Evolutionary conservation across 2,329 filamentous ascomycete species (phyloP), one percentile per base, ranked within the genome.

Genomic region (Pseudogymnoascus sp.): DNA sequence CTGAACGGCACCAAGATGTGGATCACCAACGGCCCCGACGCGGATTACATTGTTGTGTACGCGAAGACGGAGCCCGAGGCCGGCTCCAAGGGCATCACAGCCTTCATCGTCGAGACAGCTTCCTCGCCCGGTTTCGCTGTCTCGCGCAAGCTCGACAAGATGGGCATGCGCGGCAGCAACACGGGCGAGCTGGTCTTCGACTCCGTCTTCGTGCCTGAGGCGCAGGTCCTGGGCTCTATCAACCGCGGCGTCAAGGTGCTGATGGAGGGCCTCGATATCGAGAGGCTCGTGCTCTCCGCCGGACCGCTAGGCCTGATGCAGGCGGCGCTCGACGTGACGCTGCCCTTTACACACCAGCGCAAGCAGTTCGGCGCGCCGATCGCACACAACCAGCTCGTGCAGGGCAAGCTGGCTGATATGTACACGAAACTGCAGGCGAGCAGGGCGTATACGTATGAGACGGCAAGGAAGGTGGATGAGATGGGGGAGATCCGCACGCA

Each of bases 21-120:
- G 93, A 99, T 99, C 73, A 99, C 93, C 65, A 99, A 99, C 75
- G 90, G 93, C 4, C 93, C 93, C 0, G 92, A 97, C 72, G 94
- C 94, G n/a, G 84, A 96, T 74, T 81, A 88, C 42, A 87, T 97
- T 61, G 86, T 99, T 61, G 92, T 99, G n/a, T 99, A 99, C 74
- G 93, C 93, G 61, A 97, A 97, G 80, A 97, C 93, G 0, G 82
- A 87, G 63, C 92, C 92, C 0, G 82, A 87, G 10, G 86, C 84
- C 64, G 91, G 80, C 1, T 90, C 88, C 66, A 96, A 93, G 77
- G 94, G 94, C 62, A 96, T 99, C 74, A 96, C 93, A 0, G 93
- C 93, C 6, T 97, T 97, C 77, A 82, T 99, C 35, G 89, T 97
- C 39, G 87, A 95, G 68, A 81, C 80, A 61, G 70, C 74, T 8